phyloP scores from a whole-genome alignment of 257 asterid species.

The Salvia miltiorrhiza region DNA sequence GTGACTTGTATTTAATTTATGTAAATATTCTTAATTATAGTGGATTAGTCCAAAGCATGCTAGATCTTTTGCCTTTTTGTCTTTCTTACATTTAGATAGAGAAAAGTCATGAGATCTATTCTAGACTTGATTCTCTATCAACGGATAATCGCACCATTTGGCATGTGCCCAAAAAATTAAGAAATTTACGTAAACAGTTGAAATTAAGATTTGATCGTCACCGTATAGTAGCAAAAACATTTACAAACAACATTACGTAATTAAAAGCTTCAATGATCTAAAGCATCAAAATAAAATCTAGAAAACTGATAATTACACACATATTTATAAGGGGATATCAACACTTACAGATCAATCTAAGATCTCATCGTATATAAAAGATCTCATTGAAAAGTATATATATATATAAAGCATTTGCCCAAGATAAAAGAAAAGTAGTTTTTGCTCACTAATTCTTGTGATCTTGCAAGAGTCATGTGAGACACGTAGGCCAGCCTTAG shows the following conservation, averaged over 20 bases:
- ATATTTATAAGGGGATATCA: too few relatives aligned
- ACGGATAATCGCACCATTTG: not conserved
- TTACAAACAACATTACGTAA: too few relatives aligned
- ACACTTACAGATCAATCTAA: too few relatives aligned
- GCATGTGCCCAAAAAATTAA: not conserved
- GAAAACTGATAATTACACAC: not conserved
- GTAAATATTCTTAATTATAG: not conserved
- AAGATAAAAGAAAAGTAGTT: not conserved
- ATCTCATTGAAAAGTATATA: too few relatives aligned
- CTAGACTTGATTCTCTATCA: not conserved
- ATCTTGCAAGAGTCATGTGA: slow-evolving; percentile 15
- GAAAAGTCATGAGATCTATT: not conserved
- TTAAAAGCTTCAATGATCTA: too few relatives aligned
- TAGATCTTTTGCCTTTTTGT: not conserved
- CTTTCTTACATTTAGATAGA: not conserved
- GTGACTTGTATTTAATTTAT: not conserved
- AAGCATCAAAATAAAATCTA: not conserved
- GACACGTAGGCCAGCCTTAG: slow-evolving; percentile 20
- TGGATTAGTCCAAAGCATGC: not conserved
- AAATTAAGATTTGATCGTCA: too few relatives aligned
- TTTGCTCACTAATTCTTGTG: not conserved
- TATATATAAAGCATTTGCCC: not conserved
- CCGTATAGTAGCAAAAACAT: too few relatives aligned
- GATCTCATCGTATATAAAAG: too few relatives aligned
- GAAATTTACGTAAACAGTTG: too few relatives aligned